Percentiles rank a stretch among this genome's conserved stretches.
Evolutionary conservation across 352 stramenopile genomes (phyloP).

Genomic region (Phytophthora constricta): DNA sequence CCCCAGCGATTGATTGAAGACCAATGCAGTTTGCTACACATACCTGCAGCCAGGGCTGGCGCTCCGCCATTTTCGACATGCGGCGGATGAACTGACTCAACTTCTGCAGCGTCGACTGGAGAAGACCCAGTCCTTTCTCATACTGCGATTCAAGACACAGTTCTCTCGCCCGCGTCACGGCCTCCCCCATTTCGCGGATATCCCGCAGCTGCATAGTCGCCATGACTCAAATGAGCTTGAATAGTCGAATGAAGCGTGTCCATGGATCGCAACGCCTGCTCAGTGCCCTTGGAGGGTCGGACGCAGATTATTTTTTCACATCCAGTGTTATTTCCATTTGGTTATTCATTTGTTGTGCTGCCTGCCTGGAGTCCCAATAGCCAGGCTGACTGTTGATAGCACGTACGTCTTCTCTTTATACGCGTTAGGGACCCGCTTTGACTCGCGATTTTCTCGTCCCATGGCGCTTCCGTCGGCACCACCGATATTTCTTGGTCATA

Average conservation of each 20-base stretch:
- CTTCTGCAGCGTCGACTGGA: conserved; percentile 59
- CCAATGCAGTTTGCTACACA: not conserved
- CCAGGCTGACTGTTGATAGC: no score
- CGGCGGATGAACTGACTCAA: conserved; percentile 69
- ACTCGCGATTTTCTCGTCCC: conserved; percentile 31
- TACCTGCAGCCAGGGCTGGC: conserved; percentile 84
- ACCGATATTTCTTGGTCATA: conserved; percentile 22
- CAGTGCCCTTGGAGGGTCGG: not conserved
- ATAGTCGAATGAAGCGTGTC: conserved; percentile 4
- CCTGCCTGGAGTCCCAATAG: not conserved
- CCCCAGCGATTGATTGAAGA: no score
- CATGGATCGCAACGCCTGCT: conserved; percentile 8
- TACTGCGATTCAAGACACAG: conserved; percentile 72
- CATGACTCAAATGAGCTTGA: conserved; percentile 26
- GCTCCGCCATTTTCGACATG: conserved; percentile 76
- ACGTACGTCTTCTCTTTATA: conserved; percentile 19
- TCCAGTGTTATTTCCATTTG: conserved; percentile 23
- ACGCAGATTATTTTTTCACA: conserved; percentile 17
- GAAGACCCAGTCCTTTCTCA: conserved; percentile 66
- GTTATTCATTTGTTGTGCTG: conserved; percentile 23
- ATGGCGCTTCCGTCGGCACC: conserved; percentile 34
- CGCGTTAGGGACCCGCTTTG: conserved; percentile 26
- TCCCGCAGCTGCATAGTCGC: conserved; percentile 61
- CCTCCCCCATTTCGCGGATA: conserved; percentile 75
- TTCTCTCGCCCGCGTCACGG: conserved; percentile 61